Percentiles rank a stretch among this genome's conserved stretches.
Evolutionary conservation across 2,329 filamentous ascomycete genomes (phyloP).

Genomic region (Cordyceps cicadae): DNA sequence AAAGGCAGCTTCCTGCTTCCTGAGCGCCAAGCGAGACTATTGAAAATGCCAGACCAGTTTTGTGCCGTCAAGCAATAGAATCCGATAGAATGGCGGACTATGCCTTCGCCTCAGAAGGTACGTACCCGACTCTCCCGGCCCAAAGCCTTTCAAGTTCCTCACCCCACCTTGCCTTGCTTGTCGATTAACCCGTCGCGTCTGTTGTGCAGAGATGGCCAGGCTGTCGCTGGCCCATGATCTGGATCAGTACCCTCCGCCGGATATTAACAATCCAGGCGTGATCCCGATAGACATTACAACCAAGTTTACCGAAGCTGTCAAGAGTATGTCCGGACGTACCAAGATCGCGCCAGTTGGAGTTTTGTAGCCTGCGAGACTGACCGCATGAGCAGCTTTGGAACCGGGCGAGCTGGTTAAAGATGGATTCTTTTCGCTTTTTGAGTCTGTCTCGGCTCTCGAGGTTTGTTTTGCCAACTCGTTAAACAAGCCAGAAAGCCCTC

Average conservation of each 20-base stretch:
- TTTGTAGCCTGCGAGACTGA: constrained; percentile 19
- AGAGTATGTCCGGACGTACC: constrained; percentile 32
- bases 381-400: constrained; percentile 49
- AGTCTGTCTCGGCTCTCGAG: constrained; percentile 83
- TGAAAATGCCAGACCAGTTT: constrained; percentile 10
- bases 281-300: constrained; percentile 51
- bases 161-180: neutral
- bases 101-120: constrained; percentile 29
- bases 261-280: constrained; percentile 39
- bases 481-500: neutral
- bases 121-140: constrained; percentile 7
- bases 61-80: neutral
- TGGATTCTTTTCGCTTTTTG: constrained; percentile 87
- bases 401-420: constrained; percentile 87
- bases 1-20: neutral
- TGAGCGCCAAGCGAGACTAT: neutral
- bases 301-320: constrained; percentile 44
- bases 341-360: neutral
- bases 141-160: neutral
- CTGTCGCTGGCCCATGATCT: constrained; percentile 31
- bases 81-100: constrained; percentile 26
- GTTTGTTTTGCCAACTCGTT: constrained; percentile 27
- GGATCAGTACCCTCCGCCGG: constrained; percentile 30
- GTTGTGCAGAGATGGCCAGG: constrained; percentile 30
- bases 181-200: constrained; percentile 4